phyloP scores from a whole-genome alignment of 345 rosid genomes.

The Heritiera littoralis region DNA sequence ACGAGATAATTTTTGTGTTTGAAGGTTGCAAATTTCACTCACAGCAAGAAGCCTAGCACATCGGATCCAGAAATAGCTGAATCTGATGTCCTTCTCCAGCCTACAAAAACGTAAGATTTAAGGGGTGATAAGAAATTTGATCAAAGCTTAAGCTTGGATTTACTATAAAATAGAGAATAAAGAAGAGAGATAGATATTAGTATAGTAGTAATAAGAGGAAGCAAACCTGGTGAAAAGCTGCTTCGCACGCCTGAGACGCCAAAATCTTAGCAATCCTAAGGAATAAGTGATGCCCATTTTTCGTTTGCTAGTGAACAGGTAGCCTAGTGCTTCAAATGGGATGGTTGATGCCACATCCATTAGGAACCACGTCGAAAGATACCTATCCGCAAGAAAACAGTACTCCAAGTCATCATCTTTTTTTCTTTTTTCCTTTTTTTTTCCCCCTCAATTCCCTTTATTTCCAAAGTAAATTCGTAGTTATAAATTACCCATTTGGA shows the following conservation, averaged over 20 bases:
- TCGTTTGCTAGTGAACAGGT: slow-evolving; percentile 56
- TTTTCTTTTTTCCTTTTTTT: no score
- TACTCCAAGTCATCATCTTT: no score
- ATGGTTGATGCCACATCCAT: slow-evolving; percentile 95
- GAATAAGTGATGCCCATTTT: slow-evolving; percentile 34
- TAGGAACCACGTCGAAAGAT: slow-evolving; percentile 84
- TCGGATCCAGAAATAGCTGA: slow-evolving; percentile 79
- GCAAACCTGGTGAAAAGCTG: slow-evolving; percentile 76
- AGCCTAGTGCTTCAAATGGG: slow-evolving; percentile 70
- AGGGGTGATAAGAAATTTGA: neutral
- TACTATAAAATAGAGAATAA: neutral
- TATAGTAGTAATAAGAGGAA: neutral
- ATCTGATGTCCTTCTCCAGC: slow-evolving; percentile 92
- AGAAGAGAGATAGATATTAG: neutral
- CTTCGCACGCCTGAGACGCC: slow-evolving; percentile 82
- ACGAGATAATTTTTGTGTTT: no score
- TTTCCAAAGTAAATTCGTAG: neutral
- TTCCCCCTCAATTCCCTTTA: no score
- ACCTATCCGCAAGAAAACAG: slow-evolving; percentile 37
- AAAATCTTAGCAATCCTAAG: slow-evolving; percentile 73
- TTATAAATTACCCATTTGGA: neutral
- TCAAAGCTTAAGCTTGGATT: neutral
- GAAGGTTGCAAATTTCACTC: slow-evolving; percentile 29
- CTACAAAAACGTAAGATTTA: slow-evolving; percentile 33
- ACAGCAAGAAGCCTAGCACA: slow-evolving; percentile 69